These are phyloP conservation scores for Fusarium sp. DNA, from an alignment of 2,329 filamentous ascomycete species.

Conservation along the genomic window DNA sequence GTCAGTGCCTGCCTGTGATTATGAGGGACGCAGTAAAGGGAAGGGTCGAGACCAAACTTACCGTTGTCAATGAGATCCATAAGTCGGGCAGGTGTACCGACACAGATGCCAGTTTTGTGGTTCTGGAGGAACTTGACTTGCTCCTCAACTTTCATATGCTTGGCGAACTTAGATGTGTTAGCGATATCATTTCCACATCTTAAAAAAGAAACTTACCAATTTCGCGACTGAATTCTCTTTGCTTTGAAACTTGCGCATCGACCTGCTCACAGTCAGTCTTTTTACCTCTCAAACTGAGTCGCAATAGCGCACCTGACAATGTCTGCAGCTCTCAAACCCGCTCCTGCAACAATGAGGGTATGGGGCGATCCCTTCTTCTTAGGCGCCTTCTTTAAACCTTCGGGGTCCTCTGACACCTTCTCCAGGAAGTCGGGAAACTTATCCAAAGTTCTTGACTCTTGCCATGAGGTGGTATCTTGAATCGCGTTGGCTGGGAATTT, in stretches of 20 bases:
- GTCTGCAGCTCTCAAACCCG: slow-evolving; percentile 87
- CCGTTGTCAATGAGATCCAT: slow-evolving; percentile 85
- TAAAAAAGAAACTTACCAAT: slow-evolving; percentile 53
- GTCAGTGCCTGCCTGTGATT: neutral
- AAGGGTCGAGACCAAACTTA: slow-evolving; percentile 51
- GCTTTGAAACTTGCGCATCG: slow-evolving; percentile 80
- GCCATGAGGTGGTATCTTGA: slow-evolving; percentile 81
- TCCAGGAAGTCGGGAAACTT: slow-evolving; percentile 85
- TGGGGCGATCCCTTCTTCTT: slow-evolving; percentile 80
- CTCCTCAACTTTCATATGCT: slow-evolving; percentile 96
- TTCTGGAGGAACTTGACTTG: slow-evolving; percentile 79
- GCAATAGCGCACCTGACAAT: slow-evolving; percentile 69
- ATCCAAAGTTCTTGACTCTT: slow-evolving; percentile 72
- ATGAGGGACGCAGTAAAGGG: neutral
- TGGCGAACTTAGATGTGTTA: slow-evolving; percentile 73
- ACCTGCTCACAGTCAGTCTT: slow-evolving; percentile 55
- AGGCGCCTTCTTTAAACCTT: slow-evolving; percentile 70
- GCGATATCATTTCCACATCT: neutral
- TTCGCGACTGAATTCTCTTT: slow-evolving; percentile 86
- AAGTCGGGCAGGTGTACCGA: slow-evolving; percentile 87
- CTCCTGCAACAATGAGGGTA: slow-evolving; percentile 87
- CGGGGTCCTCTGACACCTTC: slow-evolving; percentile 66
- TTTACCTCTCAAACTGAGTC: neutral
- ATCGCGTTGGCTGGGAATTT: slow-evolving; percentile 72
- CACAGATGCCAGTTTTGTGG: slow-evolving; percentile 81